Evolutionary conservation across 2,329 filamentous ascomycete species (phyloP).

Genomic region (Ophiognomonia clavigignenti-juglandacearum): DNA sequence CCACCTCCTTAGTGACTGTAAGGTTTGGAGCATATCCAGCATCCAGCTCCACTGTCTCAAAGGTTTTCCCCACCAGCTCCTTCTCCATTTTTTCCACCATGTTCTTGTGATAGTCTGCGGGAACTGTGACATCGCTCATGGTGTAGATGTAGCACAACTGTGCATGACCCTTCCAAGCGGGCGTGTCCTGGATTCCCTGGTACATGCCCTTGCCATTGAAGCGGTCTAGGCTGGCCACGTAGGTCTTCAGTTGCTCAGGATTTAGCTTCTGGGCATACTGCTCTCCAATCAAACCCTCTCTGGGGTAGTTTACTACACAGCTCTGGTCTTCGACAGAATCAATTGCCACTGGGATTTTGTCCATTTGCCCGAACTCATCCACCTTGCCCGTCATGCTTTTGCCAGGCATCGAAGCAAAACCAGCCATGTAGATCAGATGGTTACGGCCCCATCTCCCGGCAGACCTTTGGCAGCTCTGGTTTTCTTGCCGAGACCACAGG

Average conservation of each 20-base stretch:
- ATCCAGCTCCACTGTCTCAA: conserved; percentile 8
- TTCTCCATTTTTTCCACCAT: conserved; percentile 7
- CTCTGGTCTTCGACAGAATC: conserved; percentile 2
- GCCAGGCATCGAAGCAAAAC: conserved; percentile 5
- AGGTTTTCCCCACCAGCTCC: not conserved
- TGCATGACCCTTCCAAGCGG: conserved; percentile 2
- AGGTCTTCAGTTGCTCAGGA: not conserved
- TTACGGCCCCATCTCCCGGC: conserved; percentile 20
- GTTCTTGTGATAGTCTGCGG: conserved; percentile 7
- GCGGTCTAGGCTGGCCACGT: not conserved
- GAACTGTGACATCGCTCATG: conserved; percentile 4
- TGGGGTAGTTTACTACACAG: not conserved
- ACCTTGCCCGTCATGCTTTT: conserved; percentile 5
- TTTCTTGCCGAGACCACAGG: conserved; percentile 17
- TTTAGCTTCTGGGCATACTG: not conserved
- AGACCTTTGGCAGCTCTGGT: conserved; percentile 13
- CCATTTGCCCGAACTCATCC: conserved; percentile 1
- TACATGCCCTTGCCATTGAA: conserved; percentile 4
- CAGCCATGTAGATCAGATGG: conserved; percentile 18
- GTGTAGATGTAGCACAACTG: conserved; percentile 8
- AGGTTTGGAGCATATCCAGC: conserved; percentile 12
- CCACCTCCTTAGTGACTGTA: conserved; percentile 7
- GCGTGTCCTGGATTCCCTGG: not conserved
- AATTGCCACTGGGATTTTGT: not conserved
- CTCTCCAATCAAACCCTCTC: not conserved